Conservation (phyloP, 1,139 yeast genomes). For the Geotrichum klebahnii region DNA sequence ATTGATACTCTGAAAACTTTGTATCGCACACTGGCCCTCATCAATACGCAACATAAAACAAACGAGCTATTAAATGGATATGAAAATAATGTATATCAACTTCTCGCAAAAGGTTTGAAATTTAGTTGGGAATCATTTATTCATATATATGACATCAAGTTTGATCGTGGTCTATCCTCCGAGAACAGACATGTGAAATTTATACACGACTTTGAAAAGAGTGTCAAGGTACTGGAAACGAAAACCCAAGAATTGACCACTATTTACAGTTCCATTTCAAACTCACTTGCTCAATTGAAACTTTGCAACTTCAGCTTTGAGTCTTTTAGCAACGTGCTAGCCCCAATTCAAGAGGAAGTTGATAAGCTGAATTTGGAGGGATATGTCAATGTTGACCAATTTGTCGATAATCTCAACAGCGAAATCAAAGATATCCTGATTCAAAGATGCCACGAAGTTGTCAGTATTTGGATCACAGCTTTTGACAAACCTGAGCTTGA, state of each 20-base stretch:
- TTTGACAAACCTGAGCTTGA: conserved; percentile 27
- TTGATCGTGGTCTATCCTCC: conserved; percentile 27
- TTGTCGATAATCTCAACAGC: conserved; percentile 45
- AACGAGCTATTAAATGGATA: conserved; percentile 46
- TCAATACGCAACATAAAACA: conserved; percentile 42
- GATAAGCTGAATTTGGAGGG: conserved; percentile 45
- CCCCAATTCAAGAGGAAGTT: conserved; percentile 44
- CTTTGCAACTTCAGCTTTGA: conserved; percentile 35
- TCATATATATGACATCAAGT: conserved; percentile 47
- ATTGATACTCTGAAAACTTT: conserved; percentile 48
- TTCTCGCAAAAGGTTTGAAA: conserved; percentile 37
- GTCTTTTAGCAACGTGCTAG: conserved; percentile 32
- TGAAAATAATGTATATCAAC: conserved; percentile 38
- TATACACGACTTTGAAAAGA: conserved; percentile 44
- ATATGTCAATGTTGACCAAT: conserved; percentile 40
- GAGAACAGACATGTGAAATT: conserved; percentile 45
- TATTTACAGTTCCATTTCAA: conserved; percentile 28
- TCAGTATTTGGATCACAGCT: conserved; percentile 31
- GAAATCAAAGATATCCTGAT: conserved; percentile 42
- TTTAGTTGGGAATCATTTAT: conserved; percentile 56
- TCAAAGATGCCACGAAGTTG: conserved; percentile 34
- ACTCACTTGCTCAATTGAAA: conserved; percentile 34
- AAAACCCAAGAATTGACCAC: conserved; percentile 37
- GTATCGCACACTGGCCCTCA: conserved; percentile 27
- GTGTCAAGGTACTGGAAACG: conserved; percentile 40